Base-by-base conservation (phyloP, 2,329 filamentous ascomycete species). In the Lasiodiplodia sp. region DNA sequence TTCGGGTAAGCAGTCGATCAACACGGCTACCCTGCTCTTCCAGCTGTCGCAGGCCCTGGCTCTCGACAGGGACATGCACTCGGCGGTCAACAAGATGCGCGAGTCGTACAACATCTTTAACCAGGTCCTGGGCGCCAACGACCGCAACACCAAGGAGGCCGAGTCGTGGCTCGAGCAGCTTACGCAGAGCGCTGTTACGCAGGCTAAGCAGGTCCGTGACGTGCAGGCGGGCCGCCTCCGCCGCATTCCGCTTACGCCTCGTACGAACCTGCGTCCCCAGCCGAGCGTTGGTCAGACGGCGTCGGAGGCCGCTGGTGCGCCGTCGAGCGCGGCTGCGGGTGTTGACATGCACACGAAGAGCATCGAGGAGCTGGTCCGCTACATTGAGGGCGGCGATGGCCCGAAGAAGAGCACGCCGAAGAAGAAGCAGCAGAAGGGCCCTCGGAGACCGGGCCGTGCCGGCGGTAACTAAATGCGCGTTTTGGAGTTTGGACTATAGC, bases 141-240 rank as follows among this genome's bases (percentile, higher is more conserved):
- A 98, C 80, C 93, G 94, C 81, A 98, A 99, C 84, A 99, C 96
- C 71, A 97, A 97, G 84, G 96, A 99, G 80, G 95, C 96, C 2
- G 94, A 97, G 83, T 92, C 88, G 76, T 99, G 96, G 96, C 88
- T 98, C 28, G 93, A 97, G 81, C 94, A 97, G 81, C 88, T 99
- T 69, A 98, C 95, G 0, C 92, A 96, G 80, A 97, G 96, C 75
- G 96, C 96, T 55, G 96, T 99, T 51, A 92, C 90, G 40, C 94
- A 98, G 73, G 95, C 94, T 63, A 97, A 96, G 84, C 94, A 97
- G 76, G 92, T 93, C 70, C 97, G 97, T 83, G 92, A 96, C 72
- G 86, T 92, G 47, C 90, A 96, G 80, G 89, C 79, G 60, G 89
- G 91, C 68, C 88, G 92, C 70, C 85, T 94, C 53, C 89, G 90